These are phyloP conservation scores for Hemisphaericaspora lyxosophila DNA, from an alignment of 1,139 yeast genomes.

Conservation along the genomic window DNA sequence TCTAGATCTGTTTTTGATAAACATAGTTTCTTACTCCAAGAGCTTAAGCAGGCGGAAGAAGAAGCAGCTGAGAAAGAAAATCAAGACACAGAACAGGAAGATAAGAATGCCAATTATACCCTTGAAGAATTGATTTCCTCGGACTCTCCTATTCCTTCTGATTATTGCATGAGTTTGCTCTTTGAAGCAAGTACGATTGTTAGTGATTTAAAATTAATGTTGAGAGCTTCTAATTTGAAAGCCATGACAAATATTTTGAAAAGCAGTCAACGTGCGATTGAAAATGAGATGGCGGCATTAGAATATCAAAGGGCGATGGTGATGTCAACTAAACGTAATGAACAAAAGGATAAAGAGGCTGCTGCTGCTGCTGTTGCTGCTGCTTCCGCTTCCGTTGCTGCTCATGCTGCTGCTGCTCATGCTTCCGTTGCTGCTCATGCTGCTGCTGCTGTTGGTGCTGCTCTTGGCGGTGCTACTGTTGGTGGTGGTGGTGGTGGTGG, in stretches of 20 bases:
- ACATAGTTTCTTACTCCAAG: constrained; percentile 12
- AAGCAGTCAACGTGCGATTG: constrained; percentile 33
- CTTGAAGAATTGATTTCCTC: constrained; percentile 56
- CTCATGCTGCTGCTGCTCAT: background rate
- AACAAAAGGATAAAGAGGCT: constrained; percentile 10
- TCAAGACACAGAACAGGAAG: constrained; percentile 17
- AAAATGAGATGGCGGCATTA: constrained; percentile 20
- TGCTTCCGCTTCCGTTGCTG: background rate
- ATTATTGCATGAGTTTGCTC: constrained; percentile 54
- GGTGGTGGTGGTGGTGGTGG: background rate
- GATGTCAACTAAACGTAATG: constrained; percentile 1
- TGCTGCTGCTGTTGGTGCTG: background rate
- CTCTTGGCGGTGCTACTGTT: background rate
- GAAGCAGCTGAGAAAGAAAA: constrained; percentile 11
- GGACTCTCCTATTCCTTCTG: constrained; percentile 52
- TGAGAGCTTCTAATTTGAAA: constrained; percentile 61
- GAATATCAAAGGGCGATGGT: constrained; percentile 16
- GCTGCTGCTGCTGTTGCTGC: constrained; percentile 5
- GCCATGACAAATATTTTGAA: constrained; percentile 51
- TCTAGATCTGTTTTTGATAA: constrained; percentile 40
- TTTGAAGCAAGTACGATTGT: constrained; percentile 60
- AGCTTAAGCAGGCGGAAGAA: constrained; percentile 13
- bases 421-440: background rate
- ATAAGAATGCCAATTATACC: constrained; percentile 21
- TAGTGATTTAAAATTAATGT: constrained; percentile 62